A percentile compares a stretch with the other conserved stretches of the same genome.
These are phyloP conservation scores for Naganishia friedmannii DNA, from an alignment of 768 basidiomycete genomes.

Conservation along the genomic window DNA sequence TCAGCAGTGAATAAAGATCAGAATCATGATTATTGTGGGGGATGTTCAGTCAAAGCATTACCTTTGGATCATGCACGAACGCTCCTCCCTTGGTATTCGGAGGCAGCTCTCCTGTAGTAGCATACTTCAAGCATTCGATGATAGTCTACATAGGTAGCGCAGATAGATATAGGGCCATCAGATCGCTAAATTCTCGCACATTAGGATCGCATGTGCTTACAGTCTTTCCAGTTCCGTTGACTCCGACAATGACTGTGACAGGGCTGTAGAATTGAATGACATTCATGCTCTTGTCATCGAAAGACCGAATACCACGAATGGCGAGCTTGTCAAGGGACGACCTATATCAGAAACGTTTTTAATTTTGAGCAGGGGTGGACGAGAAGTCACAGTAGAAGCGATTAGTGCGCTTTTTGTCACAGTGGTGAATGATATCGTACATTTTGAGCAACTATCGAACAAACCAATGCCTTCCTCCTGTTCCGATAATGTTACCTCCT, in stretches of 20 bases:
- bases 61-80: conserved; percentile 93
- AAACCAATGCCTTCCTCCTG: not conserved
- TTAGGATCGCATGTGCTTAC: conserved; percentile 43
- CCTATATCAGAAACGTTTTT: conserved; percentile 49
- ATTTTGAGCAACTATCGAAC: not conserved
- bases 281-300: conserved; percentile 89
- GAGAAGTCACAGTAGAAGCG: not conserved
- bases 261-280: conserved; percentile 97
- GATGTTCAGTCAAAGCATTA: conserved; percentile 28
- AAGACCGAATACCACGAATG: conserved; percentile 85
- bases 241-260: conserved; percentile 96
- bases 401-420: no score
- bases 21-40: not conserved
- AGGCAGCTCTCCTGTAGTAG: conserved; percentile 95
- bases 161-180: not conserved
- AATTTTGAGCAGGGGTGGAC: not conserved
- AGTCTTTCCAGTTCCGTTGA: conserved; percentile 98
- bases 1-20: no score
- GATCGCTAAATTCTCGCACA: no score
- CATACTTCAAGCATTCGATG: conserved; percentile 99
- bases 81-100: conserved; percentile 98
- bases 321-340: conserved; percentile 86
- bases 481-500: not conserved
- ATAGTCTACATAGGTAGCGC: conserved; percentile 61
- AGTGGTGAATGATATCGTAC: not conserved